Conservation (phyloP, 1,284 basidiomycete species). For the Filobasidium uniguttulatum region DNA sequence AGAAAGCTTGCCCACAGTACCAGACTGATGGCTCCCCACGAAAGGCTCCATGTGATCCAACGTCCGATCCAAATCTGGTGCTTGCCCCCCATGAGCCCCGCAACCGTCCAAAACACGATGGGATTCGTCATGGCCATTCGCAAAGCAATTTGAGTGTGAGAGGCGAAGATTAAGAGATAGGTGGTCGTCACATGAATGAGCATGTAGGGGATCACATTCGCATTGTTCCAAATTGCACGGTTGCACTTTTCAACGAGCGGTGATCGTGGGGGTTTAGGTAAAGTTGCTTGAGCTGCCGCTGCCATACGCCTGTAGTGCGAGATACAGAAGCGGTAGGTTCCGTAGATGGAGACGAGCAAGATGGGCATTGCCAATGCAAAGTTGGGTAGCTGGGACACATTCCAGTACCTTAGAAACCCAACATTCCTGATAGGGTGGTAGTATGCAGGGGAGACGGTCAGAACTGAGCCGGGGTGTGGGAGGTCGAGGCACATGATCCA, state of each 20-base stretch:
- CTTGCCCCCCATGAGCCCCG: slow-evolving; percentile 38
- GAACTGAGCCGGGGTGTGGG: no score
- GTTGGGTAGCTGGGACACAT: slow-evolving; percentile 67
- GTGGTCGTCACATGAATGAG: slow-evolving; percentile 52
- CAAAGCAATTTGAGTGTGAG: slow-evolving; percentile 82
- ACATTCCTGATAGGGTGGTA: slow-evolving; percentile 54
- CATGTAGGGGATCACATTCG: slow-evolving; percentile 47
- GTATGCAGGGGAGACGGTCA: no score
- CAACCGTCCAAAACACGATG: slow-evolving; percentile 68
- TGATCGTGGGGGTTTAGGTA: no score
- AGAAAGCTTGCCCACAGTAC: slow-evolving; percentile 75
- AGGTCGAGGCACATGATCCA: neutral
- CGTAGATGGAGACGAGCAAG: slow-evolving; percentile 43
- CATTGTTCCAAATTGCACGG: slow-evolving; percentile 18
- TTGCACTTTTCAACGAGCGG: no score
- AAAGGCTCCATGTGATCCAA: slow-evolving; percentile 46
- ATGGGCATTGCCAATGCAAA: slow-evolving; percentile 67
- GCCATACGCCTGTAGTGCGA: neutral
- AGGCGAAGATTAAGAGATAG: slow-evolving; percentile 55
- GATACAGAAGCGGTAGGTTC: slow-evolving; percentile 6
- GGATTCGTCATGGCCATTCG: slow-evolving; percentile 68
- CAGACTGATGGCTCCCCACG: slow-evolving; percentile 61
- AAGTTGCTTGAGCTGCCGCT: no score
- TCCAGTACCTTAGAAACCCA: slow-evolving; percentile 81
- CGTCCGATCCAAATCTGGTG: slow-evolving; percentile 34